phyloP scores from a whole-genome alignment of 1,139 yeast species.

The Zhuliangozyma parablackwelliae region DNA sequence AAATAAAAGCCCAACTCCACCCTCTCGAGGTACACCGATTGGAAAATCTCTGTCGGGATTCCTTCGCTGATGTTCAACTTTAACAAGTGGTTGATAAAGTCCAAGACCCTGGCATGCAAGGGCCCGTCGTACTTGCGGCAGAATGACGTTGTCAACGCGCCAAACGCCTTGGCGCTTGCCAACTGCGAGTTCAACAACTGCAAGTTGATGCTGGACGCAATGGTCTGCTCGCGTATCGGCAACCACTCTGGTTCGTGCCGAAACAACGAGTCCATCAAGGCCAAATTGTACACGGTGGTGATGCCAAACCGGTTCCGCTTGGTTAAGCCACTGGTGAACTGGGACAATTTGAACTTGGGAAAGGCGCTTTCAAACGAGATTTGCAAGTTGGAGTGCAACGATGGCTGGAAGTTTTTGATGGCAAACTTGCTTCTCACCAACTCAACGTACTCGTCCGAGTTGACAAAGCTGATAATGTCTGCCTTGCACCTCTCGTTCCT shows the following conservation, averaged over 20 bases:
- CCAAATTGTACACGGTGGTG: conserved; percentile 55
- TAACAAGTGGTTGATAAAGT: conserved; percentile 47
- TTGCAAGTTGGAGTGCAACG: conserved; percentile 33
- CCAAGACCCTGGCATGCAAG: conserved; percentile 34
- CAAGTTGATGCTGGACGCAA: conserved; percentile 57
- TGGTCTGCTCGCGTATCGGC: conserved; percentile 45
- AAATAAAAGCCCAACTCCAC: conserved; percentile 69
- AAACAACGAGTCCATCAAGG: conserved; percentile 60
- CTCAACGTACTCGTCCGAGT: conserved; percentile 30
- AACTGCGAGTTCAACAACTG: conserved; percentile 68
- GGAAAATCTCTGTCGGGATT: conserved; percentile 43
- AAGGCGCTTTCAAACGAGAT: conserved; percentile 42
- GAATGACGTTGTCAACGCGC: conserved; percentile 68
- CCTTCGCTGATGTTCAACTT: conserved; percentile 53
- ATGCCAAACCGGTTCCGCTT: conserved; percentile 49
- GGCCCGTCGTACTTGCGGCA: conserved; percentile 38
- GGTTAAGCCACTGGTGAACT: conserved; percentile 51
- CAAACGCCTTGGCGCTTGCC: conserved; percentile 68
- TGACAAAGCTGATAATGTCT: conserved; percentile 43
- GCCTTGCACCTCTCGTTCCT: conserved; percentile 35
- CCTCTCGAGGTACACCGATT: conserved; percentile 55
- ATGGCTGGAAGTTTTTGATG: conserved; percentile 28
- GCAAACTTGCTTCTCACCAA: conserved; percentile 27
- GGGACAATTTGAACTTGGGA: conserved; percentile 44
- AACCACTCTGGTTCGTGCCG: conserved; percentile 47